Conservation (phyloP, 352 stramenopile species). For the Ophiocytium majus region DNA sequence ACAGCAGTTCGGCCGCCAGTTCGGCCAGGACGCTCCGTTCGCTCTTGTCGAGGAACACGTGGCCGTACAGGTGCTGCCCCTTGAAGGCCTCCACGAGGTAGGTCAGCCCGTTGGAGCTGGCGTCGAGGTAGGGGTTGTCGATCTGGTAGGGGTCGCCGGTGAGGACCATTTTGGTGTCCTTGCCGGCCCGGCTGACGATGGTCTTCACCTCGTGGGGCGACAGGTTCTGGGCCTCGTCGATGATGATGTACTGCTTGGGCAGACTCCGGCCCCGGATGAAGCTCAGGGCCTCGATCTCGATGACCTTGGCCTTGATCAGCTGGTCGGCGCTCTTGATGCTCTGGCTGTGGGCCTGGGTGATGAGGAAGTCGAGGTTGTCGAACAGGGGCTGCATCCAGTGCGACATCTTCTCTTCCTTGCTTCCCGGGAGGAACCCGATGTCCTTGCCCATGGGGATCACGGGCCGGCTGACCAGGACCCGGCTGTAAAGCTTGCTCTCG, state of each 20-base stretch:
- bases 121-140: slow-evolving; percentile 2
- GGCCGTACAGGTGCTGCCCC: neutral
- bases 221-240: slow-evolving; percentile 2
- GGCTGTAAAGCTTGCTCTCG: neutral
- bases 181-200: neutral
- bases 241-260: neutral
- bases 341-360: neutral
- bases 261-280: neutral
- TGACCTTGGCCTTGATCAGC: neutral
- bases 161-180: neutral
- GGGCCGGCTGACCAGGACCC: neutral
- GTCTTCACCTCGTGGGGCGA: neutral
- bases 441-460: neutral
- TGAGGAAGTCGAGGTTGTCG: slow-evolving; percentile 8
- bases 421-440: neutral
- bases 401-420: neutral
- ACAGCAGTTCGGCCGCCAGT: neutral
- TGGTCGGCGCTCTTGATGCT: neutral
- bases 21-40: neutral
- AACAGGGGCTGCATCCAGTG: slow-evolving; percentile 1
- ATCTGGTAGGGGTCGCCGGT: slow-evolving; percentile 4
- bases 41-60: neutral
- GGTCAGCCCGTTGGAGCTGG: neutral
- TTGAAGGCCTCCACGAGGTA: neutral
- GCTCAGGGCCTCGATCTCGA: neutral